Base-by-base conservation (phyloP, 176 grass and related monocot species). In the Miscanthus lutarioriparius region DNA sequence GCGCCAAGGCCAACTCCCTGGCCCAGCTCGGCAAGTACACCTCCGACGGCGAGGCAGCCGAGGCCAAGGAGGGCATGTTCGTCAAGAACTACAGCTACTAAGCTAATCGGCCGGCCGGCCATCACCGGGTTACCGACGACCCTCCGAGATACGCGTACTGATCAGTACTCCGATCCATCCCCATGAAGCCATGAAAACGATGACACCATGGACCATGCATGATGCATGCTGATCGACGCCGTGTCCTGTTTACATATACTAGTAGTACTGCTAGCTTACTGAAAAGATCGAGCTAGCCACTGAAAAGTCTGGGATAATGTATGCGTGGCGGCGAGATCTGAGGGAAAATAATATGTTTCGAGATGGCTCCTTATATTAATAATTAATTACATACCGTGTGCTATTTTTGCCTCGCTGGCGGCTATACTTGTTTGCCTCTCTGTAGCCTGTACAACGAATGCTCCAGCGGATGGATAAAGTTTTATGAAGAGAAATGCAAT, bases 1-100 rank as follows among this genome's bases (percentile, higher is more conserved):
- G 94, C 45, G 91, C 88, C 74, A 93, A 91, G 91, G 88, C 86
- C 8, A 93, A 96, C 75, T 96, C 91, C 4, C 86, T 91, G 0
- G 94, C 94, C 0, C 91, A 92, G 63, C 91, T 96, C 5, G 94
- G 94, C 13, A 93, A 75, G 59, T 96, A 96, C 63, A 86, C 86
- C 68, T 89, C 88, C 30, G 94, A 96, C 38, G 94, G 86, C 61
- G 94, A 92, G 48, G 83, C 91, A 8, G 94, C 91, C 1, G 94
- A 93, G 79, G 94, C 88, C 37, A 90, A 83, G 15, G 89, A 96
- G 77, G 89, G 89, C 32, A 92, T 96, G 86, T 89, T 87, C 61
- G 91, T 93, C 74, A 89, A 89, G 94, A 74, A 86, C 83, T 96
- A 96, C 88, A 87, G 76, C 84, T 96, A 96, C 83, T 93, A 32